Conservation (phyloP, 1,139 yeast genomes). For the Sugiyamaella novakii region DNA sequence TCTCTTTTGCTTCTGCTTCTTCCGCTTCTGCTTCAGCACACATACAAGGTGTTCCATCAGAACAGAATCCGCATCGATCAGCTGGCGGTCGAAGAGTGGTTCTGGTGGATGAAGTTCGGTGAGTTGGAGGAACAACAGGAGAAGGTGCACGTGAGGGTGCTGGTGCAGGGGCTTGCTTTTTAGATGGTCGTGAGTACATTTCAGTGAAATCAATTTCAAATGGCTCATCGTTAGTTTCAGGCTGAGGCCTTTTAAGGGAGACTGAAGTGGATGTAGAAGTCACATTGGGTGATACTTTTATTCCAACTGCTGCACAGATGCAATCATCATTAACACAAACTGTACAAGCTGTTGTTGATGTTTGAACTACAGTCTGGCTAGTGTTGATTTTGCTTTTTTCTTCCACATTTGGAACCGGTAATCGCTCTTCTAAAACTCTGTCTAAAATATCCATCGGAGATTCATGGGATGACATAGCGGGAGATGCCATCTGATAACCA, state of each 20-base stretch:
- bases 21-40: conserved; percentile 63
- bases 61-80: conserved; percentile 90
- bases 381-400: conserved; percentile 2
- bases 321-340: conserved; percentile 72
- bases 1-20: conserved; percentile 1
- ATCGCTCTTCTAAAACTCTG: conserved; percentile 44
- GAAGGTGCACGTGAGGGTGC: conserved; percentile 7
- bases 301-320: conserved; percentile 66
- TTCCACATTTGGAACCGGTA: conserved; percentile 38
- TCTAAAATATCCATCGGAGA: conserved; percentile 43
- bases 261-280: conserved; percentile 1
- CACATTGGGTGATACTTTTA: not conserved
- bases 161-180: conserved; percentile 10
- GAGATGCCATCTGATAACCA: conserved; percentile 43
- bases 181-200: conserved; percentile 30
- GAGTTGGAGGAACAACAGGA: conserved; percentile 5
- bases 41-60: conserved; percentile 89
- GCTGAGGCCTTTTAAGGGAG: conserved; percentile 7
- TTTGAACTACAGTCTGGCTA: conserved; percentile 24
- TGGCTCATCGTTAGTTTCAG: conserved; percentile 27
- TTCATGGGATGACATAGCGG: conserved; percentile 51
- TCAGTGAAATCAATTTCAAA: conserved; percentile 41
- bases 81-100: conserved; percentile 45
- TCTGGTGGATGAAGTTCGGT: conserved; percentile 7
- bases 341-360: conserved; percentile 53